Conservation (phyloP, 176 grass and related monocot species). For the Thalia dealbata region DNA sequence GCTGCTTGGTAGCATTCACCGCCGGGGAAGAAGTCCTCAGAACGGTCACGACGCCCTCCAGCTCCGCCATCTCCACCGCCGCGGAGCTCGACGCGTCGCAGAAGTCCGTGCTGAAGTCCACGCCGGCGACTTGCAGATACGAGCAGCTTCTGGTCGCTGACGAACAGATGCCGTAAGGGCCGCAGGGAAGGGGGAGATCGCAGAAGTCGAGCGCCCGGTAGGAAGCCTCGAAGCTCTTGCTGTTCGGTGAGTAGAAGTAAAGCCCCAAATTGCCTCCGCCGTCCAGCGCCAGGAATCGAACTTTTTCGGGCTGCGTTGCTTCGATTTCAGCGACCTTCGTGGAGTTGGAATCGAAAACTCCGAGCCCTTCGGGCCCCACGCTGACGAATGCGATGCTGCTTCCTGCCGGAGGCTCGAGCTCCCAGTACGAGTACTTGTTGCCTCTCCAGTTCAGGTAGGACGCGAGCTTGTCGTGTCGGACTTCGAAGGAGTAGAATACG, state of each 20-base stretch:
- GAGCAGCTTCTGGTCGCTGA: constrained; percentile 13
- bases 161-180: constrained; percentile 30
- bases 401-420: constrained; percentile 19
- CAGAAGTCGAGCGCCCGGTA: constrained; percentile 23
- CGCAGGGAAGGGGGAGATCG: constrained; percentile 37
- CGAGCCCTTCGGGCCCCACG: constrained; percentile 21
- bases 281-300: constrained; percentile 18
- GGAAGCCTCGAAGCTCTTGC: constrained; percentile 17
- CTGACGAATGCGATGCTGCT: constrained; percentile 21
- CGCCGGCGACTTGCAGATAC: constrained; percentile 17
- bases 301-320: background rate
- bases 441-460: constrained; percentile 39
- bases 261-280: constrained; percentile 27
- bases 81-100: constrained; percentile 11
- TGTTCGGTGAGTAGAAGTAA: constrained; percentile 20
- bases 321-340: constrained; percentile 25
- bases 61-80: constrained; percentile 25
- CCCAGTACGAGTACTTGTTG: constrained; percentile 50
- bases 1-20: constrained; percentile 22
- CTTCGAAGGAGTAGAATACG: constrained; percentile 41
- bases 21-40: constrained; percentile 5
- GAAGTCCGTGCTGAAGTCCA: constrained; percentile 6
- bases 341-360: constrained; percentile 26
- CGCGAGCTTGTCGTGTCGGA: constrained; percentile 34
- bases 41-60: constrained; percentile 18